phyloP scores from a whole-genome alignment of 208 protist species.

The Polymyxa betae region DNA sequence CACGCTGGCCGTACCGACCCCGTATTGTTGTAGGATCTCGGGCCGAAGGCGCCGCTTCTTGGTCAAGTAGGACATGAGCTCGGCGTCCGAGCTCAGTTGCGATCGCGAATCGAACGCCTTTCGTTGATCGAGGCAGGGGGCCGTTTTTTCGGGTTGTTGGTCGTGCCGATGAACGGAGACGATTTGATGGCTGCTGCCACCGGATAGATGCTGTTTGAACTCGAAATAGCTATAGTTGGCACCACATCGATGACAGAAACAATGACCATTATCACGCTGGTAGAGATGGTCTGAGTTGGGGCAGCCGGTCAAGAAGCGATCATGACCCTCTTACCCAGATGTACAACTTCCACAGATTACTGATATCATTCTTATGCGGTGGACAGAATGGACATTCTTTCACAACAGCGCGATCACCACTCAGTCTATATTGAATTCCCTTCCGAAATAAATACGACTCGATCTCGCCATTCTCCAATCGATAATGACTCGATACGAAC shows the following conservation, averaged over 20 bases:
- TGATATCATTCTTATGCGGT: background rate
- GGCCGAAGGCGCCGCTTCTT: background rate
- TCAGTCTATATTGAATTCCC: background rate
- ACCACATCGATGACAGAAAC: background rate
- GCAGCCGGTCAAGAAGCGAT: too few relatives aligned
- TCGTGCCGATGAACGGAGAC: background rate
- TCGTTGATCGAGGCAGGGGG: background rate
- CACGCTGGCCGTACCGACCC: conserved; percentile 14
- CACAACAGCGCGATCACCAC: background rate
- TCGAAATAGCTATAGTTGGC: background rate
- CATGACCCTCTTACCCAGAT: background rate
- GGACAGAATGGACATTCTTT: background rate
- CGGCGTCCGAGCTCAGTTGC: background rate
- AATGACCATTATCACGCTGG: background rate
- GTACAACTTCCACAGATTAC: conserved; percentile 7
- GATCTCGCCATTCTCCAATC: background rate
- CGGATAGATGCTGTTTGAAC: background rate
- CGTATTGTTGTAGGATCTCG: conserved; percentile 12
- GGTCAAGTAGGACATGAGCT: background rate
- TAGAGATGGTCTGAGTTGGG: too few relatives aligned
- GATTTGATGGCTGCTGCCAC: background rate
- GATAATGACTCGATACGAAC: background rate
- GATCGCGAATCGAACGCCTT: background rate
- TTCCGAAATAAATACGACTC: background rate
- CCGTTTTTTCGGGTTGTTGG: background rate